A percentile compares a stretch with the other conserved stretches of the same genome.
Conservation (phyloP, 1,284 basidiomycete genomes). For the Cystobasidium slooffiae region DNA sequence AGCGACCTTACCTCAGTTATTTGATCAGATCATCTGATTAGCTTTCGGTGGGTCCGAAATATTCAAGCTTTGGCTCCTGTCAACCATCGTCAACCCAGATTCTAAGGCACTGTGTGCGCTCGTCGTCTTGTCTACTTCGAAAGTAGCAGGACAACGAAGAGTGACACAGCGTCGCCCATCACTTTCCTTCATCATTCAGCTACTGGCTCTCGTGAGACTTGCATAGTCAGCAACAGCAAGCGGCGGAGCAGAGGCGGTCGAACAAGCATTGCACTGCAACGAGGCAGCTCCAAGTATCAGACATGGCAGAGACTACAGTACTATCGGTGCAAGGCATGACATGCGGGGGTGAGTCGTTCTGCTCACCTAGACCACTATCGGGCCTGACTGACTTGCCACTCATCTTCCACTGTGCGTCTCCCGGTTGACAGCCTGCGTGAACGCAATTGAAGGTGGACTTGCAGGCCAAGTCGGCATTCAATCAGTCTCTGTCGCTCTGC, state of each 20-base stretch:
- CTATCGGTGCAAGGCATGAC: slow-evolving; percentile 58
- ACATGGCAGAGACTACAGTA: slow-evolving; percentile 30
- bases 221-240: slow-evolving; percentile 1
- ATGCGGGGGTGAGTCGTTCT: slow-evolving; percentile 55
- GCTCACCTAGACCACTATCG: slow-evolving; percentile 38
- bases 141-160: no score
- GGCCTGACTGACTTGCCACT: background rate
- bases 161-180: no score
- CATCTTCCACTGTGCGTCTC: background rate
- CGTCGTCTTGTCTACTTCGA: no score
- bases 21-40: slow-evolving; percentile 18
- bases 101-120: no score
- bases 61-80: background rate
- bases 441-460: slow-evolving; percentile 90
- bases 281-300: no score
- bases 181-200: no score
- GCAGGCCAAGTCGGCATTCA: slow-evolving; percentile 79
- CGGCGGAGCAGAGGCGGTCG: background rate
- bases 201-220: no score
- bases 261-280: no score
- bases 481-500: slow-evolving; percentile 85
- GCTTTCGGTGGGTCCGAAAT: background rate
- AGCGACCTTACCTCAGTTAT: no score
- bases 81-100: no score
- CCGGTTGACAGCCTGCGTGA: slow-evolving; percentile 61